Conservation (phyloP, 257 asterid genomes). For the Craterostigma plantagineum region DNA sequence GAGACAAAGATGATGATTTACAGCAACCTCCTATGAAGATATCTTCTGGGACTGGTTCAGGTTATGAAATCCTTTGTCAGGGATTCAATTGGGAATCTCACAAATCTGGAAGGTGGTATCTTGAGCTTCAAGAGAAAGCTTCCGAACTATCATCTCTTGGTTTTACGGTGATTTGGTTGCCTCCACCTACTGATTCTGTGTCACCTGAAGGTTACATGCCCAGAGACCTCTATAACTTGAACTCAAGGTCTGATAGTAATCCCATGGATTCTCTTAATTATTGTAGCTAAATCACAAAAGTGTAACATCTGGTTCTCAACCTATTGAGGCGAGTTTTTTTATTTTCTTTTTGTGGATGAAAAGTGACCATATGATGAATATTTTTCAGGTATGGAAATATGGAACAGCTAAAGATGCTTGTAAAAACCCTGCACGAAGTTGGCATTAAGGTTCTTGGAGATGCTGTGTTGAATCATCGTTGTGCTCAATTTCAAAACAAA, state of each 20-base stretch:
- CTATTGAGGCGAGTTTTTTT: no score
- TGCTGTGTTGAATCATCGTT: constrained; percentile 86
- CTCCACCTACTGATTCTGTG: constrained; percentile 96
- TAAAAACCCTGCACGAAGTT: constrained; percentile 52
- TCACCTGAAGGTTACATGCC: constrained; percentile 99
- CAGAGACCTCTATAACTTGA: constrained; percentile 67
- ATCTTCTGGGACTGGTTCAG: constrained; percentile 81
- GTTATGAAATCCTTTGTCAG: constrained; percentile 77
- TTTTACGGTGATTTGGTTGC: constrained; percentile 84
- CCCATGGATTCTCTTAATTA: neutral
- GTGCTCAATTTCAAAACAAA: constrained; percentile 56
- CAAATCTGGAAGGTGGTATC: constrained; percentile 83
- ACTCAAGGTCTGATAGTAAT: constrained; percentile 54
- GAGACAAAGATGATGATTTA: constrained; percentile 21
- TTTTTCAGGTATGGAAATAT: constrained; percentile 57
- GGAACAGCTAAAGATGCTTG: constrained; percentile 60
- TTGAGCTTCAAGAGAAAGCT: constrained; percentile 58
- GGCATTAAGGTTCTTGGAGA: constrained; percentile 81
- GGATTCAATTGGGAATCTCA: constrained; percentile 98
- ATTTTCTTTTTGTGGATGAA: neutral
- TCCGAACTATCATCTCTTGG: constrained; percentile 62
- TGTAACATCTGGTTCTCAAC: no score
- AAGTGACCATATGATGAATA: constrained; percentile 8
- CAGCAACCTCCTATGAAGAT: constrained; percentile 27
- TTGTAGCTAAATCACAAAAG: neutral